Base-by-base conservation (phyloP, 768 basidiomycete species). In the Psilocybe subaeruginosa region DNA sequence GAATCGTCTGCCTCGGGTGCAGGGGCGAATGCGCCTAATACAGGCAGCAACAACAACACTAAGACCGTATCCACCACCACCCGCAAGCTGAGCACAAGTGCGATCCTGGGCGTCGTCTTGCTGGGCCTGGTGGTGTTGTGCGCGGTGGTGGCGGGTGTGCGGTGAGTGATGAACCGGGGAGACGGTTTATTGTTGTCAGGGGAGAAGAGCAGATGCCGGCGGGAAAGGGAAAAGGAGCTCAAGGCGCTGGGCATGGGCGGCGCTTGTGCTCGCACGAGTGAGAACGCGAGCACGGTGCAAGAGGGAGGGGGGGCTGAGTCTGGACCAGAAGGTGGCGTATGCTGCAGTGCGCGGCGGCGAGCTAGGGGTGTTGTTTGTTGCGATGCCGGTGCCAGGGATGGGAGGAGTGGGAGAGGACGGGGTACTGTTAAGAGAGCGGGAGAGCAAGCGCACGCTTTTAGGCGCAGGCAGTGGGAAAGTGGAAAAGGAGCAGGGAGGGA, bases 31-130 rank as follows among this genome's bases (percentile, higher is more conserved):
- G 11, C 3, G 33, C 33, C 67, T 3, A 53, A 51, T 43, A 62
- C 63, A 1, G 57, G 67, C 35, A 17, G 53, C 31, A 19, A 59
- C 29, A n/a, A 57, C 12, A 64, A 64, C 41, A 62, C 62, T 4
- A 66, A 64, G 27, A 70, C 67, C 30, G 58, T 66, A 11, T 58
- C 63, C n/a, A 63, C 60, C 3, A 69, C 63, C 23, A 23, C 23
- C 23, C 23, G 78, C 55, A 78, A 78, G 61, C 65, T 87, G 4
- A 82, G 80, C 1, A 78, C 90, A 4, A 91, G 89, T 4, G 71
- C 91, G 55, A 80, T 85, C 53, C 83, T 90, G 3, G 77, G 92
- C 27, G 75, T 91, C 35, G 84, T 80, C 2, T 75, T 92, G 9
- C 60, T 82, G 0, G 77, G 82, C 0, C 86, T 91, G 73, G 81